Evolutionary conservation across 805 yeast species (phyloP), one percentile per base, ranked within the genome.

Genomic region (Yamadazyma nakazawae): DNA sequence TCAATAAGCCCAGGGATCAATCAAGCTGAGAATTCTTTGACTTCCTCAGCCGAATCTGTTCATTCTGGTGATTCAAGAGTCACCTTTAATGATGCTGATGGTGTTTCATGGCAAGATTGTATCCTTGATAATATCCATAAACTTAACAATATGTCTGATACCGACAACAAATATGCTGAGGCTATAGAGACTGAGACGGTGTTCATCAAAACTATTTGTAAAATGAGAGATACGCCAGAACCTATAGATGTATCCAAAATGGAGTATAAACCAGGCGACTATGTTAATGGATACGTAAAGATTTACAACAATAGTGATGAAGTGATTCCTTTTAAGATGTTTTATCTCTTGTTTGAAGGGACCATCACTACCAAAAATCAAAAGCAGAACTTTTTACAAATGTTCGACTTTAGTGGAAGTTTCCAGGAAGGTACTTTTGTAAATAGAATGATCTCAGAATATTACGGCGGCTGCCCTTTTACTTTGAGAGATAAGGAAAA

Each of bases 201-300:
- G 31, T 70, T 68, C 52, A 71, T 74, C 3, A 62, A 64, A 40
- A 66, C 67, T 11, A 61, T 68, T 14, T 64, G 72, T 19, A 53
- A 59, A 36, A 24, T 51, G 2, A 67, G 67, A 5, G 51, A 55
- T 42, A 45, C 34, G 1, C 70, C 70, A 4, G 60, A 54, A 28
- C 48, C 53, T 21, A 61, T 70, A 5, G 66, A 68, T 44, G 63
- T 66, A 7, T 60, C 63, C 46, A 46, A 57, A 19, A 60, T 53
- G 51, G 87, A 82, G 58, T 85, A 78, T 57, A 78, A 78, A 16
- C 82, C 84, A 11, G 88, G 88, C n/a, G 90, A 84, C 57, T 70
- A 71, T 17, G 68, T 85, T 12, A 75, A 79, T 55, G 92, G 92
- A 0, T 79, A 75, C 54, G 63, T 76, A 7, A 52, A 60, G 0